Evolutionary conservation across 257 asterid genomes (phyloP).

Genomic region (Scutellaria baicalensis): DNA sequence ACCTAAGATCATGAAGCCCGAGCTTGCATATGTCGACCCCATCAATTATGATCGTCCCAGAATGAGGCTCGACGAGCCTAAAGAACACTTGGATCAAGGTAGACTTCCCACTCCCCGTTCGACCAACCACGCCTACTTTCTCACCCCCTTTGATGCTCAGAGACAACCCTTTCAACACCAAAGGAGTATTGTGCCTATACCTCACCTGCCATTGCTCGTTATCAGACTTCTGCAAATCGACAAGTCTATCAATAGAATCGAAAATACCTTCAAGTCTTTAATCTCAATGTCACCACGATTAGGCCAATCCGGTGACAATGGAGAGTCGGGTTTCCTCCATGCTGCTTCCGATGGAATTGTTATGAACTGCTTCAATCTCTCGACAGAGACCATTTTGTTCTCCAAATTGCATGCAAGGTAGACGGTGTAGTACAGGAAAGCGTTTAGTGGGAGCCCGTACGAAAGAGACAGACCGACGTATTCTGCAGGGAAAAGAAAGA

Average conservation of each 20-base stretch:
- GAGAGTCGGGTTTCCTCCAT: constrained; percentile 32
- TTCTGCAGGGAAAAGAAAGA: constrained; percentile 16
- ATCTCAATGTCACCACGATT: constrained; percentile 42
- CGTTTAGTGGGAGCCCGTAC: constrained; percentile 53
- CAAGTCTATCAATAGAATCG: not conserved
- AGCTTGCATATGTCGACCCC: constrained; percentile 48
- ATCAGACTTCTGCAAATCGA: not conserved
- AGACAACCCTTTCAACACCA: constrained; percentile 60
- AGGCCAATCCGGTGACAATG: constrained; percentile 60
- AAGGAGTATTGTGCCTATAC: constrained; percentile 56
- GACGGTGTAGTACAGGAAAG: constrained; percentile 35
- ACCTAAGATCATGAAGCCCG: constrained; percentile 69
- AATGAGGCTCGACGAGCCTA: constrained; percentile 62
- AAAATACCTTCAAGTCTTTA: constrained; percentile 46
- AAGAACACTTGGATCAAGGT: constrained; percentile 69
- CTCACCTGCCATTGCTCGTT: constrained; percentile 40
- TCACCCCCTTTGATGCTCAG: constrained; percentile 55
- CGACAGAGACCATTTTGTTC: constrained; percentile 75
- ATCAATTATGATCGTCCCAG: constrained; percentile 53
- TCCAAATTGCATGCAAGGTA: constrained; percentile 41
- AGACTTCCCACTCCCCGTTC: constrained; percentile 82
- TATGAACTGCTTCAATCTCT: constrained; percentile 63
- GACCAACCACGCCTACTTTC: constrained; percentile 69
- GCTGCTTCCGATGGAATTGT: constrained; percentile 62
- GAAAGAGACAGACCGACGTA: constrained; percentile 64